Evolutionary conservation across 495 filamentous ascomycete genomes (phyloP), one percentile per base, ranked within the genome.

Genomic region (Xylaria venustula): DNA sequence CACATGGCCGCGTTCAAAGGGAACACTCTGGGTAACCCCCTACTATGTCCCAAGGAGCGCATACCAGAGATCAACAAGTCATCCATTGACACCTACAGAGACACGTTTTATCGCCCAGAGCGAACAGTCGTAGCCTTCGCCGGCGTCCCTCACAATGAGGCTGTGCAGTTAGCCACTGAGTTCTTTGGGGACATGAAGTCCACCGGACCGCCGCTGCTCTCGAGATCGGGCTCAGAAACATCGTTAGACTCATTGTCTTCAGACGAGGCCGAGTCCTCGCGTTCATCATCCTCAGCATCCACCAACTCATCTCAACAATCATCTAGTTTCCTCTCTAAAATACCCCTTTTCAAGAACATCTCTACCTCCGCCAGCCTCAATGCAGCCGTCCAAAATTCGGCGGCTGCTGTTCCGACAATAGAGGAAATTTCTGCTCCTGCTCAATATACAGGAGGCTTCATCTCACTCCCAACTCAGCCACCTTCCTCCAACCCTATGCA

Each of bases 121-220:
- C 79, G 91, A 22, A 92, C 95, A 61, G 95, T 98, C 1, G 85
- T 99, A 45, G 94, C 94, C 0, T 97, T 99, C 74, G 94, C 93
- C 9, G 94, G 94, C 26, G 90, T 99, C 26, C 77, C 88, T 22
- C 94, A 99, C 64, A 76, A 80, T 2, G 83, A 90, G 64, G 94
- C 94, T 22, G 85, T 98, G 46, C 81, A 80, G 70, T 78, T 98
- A 45, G 86, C 93, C 2, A 83, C 93, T 71, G 77, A 90, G 64
- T 90, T 90, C 71, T 99, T 98, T 72, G 93, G 94, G 23, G 90
- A 95, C 68, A 97, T 98, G 93, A 75, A 83, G 71, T 54, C 64
- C 45, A 25, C 69, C 7, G 75, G 80, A 48, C 75, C 79, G 6
- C 82, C 85, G 7, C 65, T 76, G n/a, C 68, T 90, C 17, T 85